Conservation (phyloP, 2,329 filamentous ascomycete species). For the Verticillium nonalfalfae region DNA sequence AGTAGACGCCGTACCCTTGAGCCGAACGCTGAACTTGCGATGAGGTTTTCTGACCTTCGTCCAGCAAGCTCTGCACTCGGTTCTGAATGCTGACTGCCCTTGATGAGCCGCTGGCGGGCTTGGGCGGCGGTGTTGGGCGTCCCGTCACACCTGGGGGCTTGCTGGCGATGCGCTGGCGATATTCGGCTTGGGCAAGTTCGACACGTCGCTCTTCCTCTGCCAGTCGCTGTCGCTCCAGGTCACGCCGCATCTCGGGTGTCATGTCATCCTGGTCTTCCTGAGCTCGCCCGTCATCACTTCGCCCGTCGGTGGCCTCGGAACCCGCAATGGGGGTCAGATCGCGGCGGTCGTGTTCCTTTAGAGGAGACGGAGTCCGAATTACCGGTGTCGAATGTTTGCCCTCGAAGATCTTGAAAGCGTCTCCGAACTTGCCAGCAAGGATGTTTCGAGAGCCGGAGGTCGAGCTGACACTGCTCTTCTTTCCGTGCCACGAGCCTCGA, state of each 20-base stretch:
- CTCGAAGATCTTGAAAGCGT: slow-evolving; percentile 91
- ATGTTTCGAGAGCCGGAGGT: slow-evolving; percentile 73
- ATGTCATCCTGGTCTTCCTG: slow-evolving; percentile 62
- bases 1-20: slow-evolving; percentile 84
- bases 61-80: slow-evolving; percentile 78
- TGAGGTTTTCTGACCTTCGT: slow-evolving; percentile 63
- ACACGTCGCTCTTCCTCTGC: slow-evolving; percentile 88
- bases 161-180: slow-evolving; percentile 67
- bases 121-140: slow-evolving; percentile 37
- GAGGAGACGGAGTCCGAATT: slow-evolving; percentile 41
- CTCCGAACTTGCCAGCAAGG: slow-evolving; percentile 82
- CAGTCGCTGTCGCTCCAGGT: slow-evolving; percentile 75
- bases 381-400: slow-evolving; percentile 32
- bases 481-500: slow-evolving; percentile 51
- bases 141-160: slow-evolving; percentile 27
- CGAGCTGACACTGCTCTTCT: slow-evolving; percentile 68
- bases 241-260: slow-evolving; percentile 81
- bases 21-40: slow-evolving; percentile 62
- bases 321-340: slow-evolving; percentile 66
- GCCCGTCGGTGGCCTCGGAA: slow-evolving; percentile 65
- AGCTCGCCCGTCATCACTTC: slow-evolving; percentile 60
- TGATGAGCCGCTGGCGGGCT: slow-evolving; percentile 51
- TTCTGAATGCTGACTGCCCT: slow-evolving; percentile 84
- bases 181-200: slow-evolving; percentile 81
- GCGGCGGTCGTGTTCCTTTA: slow-evolving; percentile 39